Conservation (phyloP, 78 protist genomes). For the Dictyostelium discoideum region DNA sequence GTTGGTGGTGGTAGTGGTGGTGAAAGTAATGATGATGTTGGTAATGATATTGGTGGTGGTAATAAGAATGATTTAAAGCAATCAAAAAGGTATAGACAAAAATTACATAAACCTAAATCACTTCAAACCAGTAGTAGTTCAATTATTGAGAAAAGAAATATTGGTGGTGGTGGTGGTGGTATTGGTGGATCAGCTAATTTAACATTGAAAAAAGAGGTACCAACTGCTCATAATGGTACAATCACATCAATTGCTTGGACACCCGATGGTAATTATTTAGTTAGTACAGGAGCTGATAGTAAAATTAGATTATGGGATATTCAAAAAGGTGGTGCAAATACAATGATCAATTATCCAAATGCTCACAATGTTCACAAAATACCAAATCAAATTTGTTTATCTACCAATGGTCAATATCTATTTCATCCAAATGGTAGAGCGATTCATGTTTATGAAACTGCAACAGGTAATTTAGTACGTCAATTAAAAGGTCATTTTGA, state of each 20-base stretch:
- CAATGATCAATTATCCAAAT: slow-evolving; percentile 11
- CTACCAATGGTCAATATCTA: slow-evolving; percentile 33
- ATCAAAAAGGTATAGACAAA: neutral
- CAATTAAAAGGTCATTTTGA: slow-evolving; percentile 69
- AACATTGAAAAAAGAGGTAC: slow-evolving; percentile 32
- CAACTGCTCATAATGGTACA: slow-evolving; percentile 61
- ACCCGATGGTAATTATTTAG: slow-evolving; percentile 8
- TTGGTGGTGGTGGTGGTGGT: slow-evolving; percentile 3
- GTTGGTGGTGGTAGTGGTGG: neutral
- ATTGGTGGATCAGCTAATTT: slow-evolving; percentile 30
- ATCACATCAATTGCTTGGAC: slow-evolving; percentile 53
- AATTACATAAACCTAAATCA: neutral
- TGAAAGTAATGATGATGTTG: neutral
- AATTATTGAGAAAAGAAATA: neutral
- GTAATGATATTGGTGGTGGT: neutral
- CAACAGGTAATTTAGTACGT: slow-evolving; percentile 23
- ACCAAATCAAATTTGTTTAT: slow-evolving; percentile 48
- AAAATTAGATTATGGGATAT: slow-evolving; percentile 60
- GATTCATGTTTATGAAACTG: slow-evolving; percentile 19
- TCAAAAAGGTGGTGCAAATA: slow-evolving; percentile 7
- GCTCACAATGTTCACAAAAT: slow-evolving; percentile 11
- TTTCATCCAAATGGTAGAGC: slow-evolving; percentile 62
- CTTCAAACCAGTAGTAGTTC: neutral
- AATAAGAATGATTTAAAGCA: neutral
- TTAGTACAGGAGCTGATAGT: slow-evolving; percentile 60